Base-by-base conservation (phyloP, 176 grass and related monocot genomes). In the Aegilops speltoides region DNA sequence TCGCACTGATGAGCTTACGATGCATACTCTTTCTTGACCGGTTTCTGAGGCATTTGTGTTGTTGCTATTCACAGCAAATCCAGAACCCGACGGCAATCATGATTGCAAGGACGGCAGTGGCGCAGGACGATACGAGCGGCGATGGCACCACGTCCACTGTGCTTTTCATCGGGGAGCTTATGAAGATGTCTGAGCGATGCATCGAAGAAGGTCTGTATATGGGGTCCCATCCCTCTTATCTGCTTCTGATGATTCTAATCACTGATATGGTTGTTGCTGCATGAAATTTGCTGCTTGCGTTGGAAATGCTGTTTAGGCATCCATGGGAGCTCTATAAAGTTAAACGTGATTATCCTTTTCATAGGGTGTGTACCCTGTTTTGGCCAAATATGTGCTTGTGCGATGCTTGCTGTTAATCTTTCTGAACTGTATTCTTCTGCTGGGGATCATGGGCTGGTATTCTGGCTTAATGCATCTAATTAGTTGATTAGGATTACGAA, bases 71-170 rank as follows among this genome's bases (percentile, higher is more conserved):
- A 43, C 84, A 95, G 95, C 97, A 99, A 95, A 99, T 99, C 66
- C 94, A 99, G 77, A 99, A 99, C 80, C 97, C 94, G 22, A 96
- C 97, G 2, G 97, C 97, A 10, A 99, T 99, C 78, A 98, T 98
- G 96, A 98, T 98, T 64, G 96, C 96, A 2, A 92, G 96, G 78
- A 98, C 96, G 3, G 93, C 96, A 0, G 93, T 96, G 3, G 96
- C 96, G 41, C 93, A 94, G 71, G 97, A 98, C 43, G 97, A 98
- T 33, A 84, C 82, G 0, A 96, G 92, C 24, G 97, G 97, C 9
- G 97, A 98, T 10, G 97, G 97, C 69, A 98, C 97, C 1, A 98
- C 97, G 22, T 98, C 97, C 41, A 98, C 92, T 7, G 97, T 98
- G 62, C 88, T 98, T 59, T 98, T 98, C 79, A 98, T 98, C 7